A percentile compares a stretch with the other conserved stretches of the same genome.
Conservation (phyloP, 2,329 filamentous ascomycete genomes). For the Venturia nashicola region DNA sequence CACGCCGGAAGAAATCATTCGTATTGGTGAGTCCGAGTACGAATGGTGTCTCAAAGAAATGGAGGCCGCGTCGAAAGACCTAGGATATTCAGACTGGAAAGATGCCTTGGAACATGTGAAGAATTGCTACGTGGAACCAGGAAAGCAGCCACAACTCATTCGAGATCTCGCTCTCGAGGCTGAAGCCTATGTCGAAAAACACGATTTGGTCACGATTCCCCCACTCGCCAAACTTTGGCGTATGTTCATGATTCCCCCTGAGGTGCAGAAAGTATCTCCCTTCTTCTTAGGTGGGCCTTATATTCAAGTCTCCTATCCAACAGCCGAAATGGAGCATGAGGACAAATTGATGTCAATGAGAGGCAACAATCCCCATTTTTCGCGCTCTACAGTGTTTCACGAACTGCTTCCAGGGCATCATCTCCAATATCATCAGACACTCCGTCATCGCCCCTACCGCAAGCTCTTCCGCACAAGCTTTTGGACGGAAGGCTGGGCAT, state of each 20-base stretch:
- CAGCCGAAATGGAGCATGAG: slow-evolving; percentile 37
- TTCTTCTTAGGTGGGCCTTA: slow-evolving; percentile 38
- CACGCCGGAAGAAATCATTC: slow-evolving; percentile 42
- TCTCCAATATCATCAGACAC: slow-evolving; percentile 39
- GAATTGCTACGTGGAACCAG: slow-evolving; percentile 40
- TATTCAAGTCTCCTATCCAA: slow-evolving; percentile 42
- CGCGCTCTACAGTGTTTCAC: slow-evolving; percentile 47
- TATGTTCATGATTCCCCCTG: slow-evolving; percentile 45
- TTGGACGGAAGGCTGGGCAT: slow-evolving; percentile 48
- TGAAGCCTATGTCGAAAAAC: slow-evolving; percentile 38
- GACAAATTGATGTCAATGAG: slow-evolving; percentile 48
- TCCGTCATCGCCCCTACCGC: slow-evolving; percentile 37
- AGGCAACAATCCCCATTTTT: slow-evolving; percentile 46
- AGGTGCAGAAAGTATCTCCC: slow-evolving; percentile 41
- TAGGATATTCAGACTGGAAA: slow-evolving; percentile 41
- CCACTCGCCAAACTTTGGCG: slow-evolving; percentile 39
- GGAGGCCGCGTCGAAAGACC: slow-evolving; percentile 34
- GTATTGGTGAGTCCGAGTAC: slow-evolving; percentile 39
- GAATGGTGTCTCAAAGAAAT: slow-evolving; percentile 45
- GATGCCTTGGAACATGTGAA: slow-evolving; percentile 45
- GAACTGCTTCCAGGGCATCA: slow-evolving; percentile 47
- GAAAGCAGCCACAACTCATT: slow-evolving; percentile 41
- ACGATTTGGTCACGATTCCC: slow-evolving; percentile 45
- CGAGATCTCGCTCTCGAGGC: slow-evolving; percentile 39
- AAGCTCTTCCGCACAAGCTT: slow-evolving; percentile 44